These are phyloP conservation scores for Ceriops tagal DNA, from an alignment of 345 rosid genomes.

Conservation along the genomic window DNA sequence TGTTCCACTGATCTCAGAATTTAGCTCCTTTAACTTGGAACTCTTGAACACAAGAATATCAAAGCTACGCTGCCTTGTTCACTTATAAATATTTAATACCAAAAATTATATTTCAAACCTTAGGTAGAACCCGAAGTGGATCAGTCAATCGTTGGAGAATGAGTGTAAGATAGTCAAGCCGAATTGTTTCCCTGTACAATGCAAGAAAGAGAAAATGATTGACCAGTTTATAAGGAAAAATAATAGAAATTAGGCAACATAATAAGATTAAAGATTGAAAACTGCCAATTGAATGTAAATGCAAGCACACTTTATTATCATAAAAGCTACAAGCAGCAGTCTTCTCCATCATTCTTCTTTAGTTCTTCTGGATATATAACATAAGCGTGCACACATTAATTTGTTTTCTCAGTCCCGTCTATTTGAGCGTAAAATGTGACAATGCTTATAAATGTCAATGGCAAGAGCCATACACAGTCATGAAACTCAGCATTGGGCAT, in stretches of 20 bases:
- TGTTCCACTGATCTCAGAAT: too few relatives aligned
- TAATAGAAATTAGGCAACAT: not conserved
- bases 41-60: not conserved
- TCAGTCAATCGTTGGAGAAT: constrained; percentile 67
- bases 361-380: not conserved
- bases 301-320: constrained; percentile 1
- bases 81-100: not conserved
- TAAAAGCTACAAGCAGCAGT: not conserved
- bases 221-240: constrained; percentile 11
- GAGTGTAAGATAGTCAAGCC: constrained; percentile 67
- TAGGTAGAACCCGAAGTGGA: constrained; percentile 73
- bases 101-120: constrained; percentile 44
- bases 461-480: not conserved
- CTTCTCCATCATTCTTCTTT: not conserved
- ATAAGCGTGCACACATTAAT: not conserved
- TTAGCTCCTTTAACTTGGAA: not conserved
- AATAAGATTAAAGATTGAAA: constrained; percentile 5
- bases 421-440: not conserved
- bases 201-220: constrained; percentile 11
- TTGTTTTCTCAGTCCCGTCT: not conserved
- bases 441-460: not conserved
- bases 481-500: not conserved
- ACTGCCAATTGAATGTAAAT: not conserved
- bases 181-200: constrained; percentile 62
- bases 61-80: not conserved